These are phyloP conservation scores for Oemleria cerasiformis DNA, from an alignment of 306 rosid genomes.

Conservation along the genomic window DNA sequence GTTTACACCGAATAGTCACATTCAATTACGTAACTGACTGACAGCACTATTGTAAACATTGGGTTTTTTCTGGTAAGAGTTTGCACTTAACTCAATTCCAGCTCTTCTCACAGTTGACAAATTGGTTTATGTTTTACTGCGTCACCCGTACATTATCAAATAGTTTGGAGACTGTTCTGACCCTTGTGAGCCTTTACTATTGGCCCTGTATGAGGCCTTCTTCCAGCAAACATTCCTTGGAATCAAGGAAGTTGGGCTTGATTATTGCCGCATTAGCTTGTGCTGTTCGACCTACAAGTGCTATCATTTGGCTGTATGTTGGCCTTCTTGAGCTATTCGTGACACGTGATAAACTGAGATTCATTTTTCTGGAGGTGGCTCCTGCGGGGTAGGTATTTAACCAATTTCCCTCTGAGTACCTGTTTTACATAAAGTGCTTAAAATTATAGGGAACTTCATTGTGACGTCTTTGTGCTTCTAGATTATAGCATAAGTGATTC, in stretches of 20 bases:
- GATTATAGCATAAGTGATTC: not conserved
- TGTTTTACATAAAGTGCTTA: not conserved
- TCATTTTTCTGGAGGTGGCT: slow-evolving; percentile 69
- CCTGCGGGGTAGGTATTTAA: slow-evolving; percentile 73
- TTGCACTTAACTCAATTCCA: slow-evolving; percentile 53
- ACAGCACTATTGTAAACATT: not conserved
- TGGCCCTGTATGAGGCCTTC: slow-evolving; percentile 85
- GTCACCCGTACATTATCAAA: slow-evolving; percentile 79
- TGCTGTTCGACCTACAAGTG: slow-evolving; percentile 87
- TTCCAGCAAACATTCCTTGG: slow-evolving; percentile 26
- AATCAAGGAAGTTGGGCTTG: slow-evolving; percentile 79
- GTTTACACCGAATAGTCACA: slow-evolving; percentile 9
- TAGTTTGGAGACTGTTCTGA: slow-evolving; percentile 85
- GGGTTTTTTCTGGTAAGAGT: slow-evolving; percentile 2
- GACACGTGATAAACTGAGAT: slow-evolving; percentile 45
- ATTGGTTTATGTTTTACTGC: slow-evolving; percentile 89
- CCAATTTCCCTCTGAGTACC: slow-evolving; percentile 11
- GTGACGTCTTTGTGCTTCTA: not conserved
- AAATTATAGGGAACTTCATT: not conserved
- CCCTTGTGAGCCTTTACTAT: slow-evolving; percentile 69
- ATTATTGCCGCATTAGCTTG: slow-evolving; percentile 73
- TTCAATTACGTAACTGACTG: slow-evolving; percentile 13
- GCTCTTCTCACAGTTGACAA: slow-evolving; percentile 81
- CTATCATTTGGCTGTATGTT: slow-evolving; percentile 76
- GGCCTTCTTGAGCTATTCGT: slow-evolving; percentile 65